phyloP scores from a whole-genome alignment of 768 basidiomycete genomes.

The Russula sp. region DNA sequence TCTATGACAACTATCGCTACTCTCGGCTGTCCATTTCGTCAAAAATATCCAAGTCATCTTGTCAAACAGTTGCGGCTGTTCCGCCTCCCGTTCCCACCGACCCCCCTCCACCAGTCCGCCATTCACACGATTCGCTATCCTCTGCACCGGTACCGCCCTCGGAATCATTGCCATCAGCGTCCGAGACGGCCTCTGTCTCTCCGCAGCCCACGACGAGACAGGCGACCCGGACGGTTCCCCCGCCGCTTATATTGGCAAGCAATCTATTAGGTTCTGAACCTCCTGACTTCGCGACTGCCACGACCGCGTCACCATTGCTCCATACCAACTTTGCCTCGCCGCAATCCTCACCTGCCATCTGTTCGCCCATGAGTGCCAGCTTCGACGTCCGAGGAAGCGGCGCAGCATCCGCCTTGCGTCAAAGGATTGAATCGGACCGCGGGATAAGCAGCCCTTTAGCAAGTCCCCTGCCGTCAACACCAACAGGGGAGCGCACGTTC shows the following conservation, averaged over 20 bases:
- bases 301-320: constrained; percentile 30
- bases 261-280: constrained; percentile 29
- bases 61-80: constrained; percentile 26
- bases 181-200: not conserved
- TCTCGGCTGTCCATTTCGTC: constrained; percentile 52
- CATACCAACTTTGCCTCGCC: constrained; percentile 41
- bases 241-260: not conserved
- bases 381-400: constrained; percentile 14
- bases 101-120: constrained; percentile 15
- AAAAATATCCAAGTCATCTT: constrained; percentile 36
- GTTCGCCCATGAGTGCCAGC: constrained; percentile 21
- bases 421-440: constrained; percentile 17
- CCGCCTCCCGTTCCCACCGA: constrained; percentile 31
- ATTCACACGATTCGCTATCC: constrained; percentile 10
- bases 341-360: constrained; percentile 27
- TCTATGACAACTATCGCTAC: constrained; percentile 78
- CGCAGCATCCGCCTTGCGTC: constrained; percentile 10
- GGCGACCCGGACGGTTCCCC: not conserved
- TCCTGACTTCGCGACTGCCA: constrained; percentile 20
- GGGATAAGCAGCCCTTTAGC: not conserved
- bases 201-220: not conserved
- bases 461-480: not conserved
- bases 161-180: not conserved
- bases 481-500: not conserved
- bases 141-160: not conserved